Percentiles rank a stretch among this genome's conserved stretches.
Conservation (phyloP, 495 filamentous ascomycete species). For the Aspergillus haitiensis region DNA sequence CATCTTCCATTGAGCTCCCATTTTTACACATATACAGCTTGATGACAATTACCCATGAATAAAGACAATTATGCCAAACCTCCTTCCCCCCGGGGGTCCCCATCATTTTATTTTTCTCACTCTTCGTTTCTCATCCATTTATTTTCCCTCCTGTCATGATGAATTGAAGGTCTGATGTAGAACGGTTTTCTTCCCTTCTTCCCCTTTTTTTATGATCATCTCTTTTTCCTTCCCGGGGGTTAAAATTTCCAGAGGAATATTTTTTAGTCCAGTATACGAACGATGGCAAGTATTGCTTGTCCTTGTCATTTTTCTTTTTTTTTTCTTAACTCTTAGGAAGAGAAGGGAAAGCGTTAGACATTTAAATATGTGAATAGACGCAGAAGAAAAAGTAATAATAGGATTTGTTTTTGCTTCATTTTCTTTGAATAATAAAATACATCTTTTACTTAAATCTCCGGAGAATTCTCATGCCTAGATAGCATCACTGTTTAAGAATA, state of each 20-base stretch:
- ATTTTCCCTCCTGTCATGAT: slow-evolving; percentile 13
- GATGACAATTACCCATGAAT: slow-evolving; percentile 28
- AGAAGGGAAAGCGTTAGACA: slow-evolving; percentile 3
- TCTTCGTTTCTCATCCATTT: background rate
- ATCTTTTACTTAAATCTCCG: too few relatives aligned
- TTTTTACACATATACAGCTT: slow-evolving; percentile 19
- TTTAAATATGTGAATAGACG: background rate
- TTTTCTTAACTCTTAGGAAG: background rate
- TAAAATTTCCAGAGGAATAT: too few relatives aligned
- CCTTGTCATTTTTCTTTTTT: background rate
- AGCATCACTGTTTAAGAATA: too few relatives aligned
- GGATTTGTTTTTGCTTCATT: background rate
- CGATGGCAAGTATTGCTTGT: too few relatives aligned
- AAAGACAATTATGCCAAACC: slow-evolving; percentile 24
- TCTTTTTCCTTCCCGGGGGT: background rate
- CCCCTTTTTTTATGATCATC: slow-evolving; percentile 7
- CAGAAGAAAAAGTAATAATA: slow-evolving; percentile 6
- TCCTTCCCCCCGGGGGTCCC: background rate
- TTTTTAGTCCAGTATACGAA: too few relatives aligned
- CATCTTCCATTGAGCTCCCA: slow-evolving; percentile 10
- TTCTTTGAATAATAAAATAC: background rate
- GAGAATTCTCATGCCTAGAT: too few relatives aligned
- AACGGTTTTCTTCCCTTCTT: slow-evolving; percentile 14
- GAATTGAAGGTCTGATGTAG: slow-evolving; percentile 13
- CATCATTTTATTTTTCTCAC: slow-evolving; percentile 4